Conservation (phyloP, 2,329 filamentous ascomycete genomes). For the Hymenoscyphus salicellus region DNA sequence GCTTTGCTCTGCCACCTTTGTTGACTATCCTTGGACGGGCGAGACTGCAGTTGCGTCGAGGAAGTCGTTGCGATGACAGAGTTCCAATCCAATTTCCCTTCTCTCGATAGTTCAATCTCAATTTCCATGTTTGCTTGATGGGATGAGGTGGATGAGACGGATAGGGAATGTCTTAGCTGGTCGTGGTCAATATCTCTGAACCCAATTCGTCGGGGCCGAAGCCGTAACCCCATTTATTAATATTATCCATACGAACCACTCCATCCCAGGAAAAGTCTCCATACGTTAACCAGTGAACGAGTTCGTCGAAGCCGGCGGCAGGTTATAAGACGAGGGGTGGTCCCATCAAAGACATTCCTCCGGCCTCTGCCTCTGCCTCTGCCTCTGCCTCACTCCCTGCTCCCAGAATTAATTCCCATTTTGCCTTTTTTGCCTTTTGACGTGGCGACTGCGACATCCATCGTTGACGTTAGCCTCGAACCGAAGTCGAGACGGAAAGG, state of each 20-base stretch:
- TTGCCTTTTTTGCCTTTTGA: slow-evolving; percentile 1
- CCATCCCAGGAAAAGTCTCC: background rate
- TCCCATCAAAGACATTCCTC: background rate
- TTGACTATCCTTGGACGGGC: too few relatives aligned
- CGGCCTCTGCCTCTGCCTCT: too few relatives aligned
- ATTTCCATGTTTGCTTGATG: background rate
- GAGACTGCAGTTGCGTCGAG: background rate
- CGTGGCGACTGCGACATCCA: background rate
- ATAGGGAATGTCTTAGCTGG: background rate
- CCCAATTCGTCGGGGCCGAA: background rate
- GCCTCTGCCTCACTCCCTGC: background rate
- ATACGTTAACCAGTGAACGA: background rate
- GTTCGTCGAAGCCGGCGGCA: background rate
- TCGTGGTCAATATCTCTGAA: background rate
- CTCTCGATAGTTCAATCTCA: background rate
- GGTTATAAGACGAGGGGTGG: background rate
- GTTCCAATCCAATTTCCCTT: background rate
- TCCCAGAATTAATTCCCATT: background rate
- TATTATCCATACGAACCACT: background rate
- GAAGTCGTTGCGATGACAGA: background rate
- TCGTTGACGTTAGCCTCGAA: too few relatives aligned
- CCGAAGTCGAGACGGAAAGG: too few relatives aligned
- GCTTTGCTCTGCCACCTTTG: too few relatives aligned
- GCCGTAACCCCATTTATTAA: background rate
- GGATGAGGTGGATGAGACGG: too few relatives aligned